Evolutionary conservation across 257 asterid species (phyloP).

Genomic region (Cordia subcordata): DNA sequence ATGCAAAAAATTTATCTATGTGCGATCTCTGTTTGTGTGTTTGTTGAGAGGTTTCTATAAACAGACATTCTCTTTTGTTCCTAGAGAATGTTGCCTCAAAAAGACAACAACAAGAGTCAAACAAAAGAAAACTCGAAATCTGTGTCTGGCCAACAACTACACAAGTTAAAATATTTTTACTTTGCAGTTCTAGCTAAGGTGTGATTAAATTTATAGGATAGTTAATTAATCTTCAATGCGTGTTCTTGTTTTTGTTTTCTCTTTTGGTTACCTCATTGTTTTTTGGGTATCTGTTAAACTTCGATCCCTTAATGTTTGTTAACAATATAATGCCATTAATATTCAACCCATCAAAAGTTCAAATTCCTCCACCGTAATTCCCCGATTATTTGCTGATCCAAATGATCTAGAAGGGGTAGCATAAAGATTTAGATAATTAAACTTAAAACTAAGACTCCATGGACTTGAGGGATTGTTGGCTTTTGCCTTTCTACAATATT

Average conservation of each 20-base stretch:
- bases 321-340: no score
- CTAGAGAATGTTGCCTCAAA: slow-evolving; percentile 33
- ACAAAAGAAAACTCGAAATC: neutral
- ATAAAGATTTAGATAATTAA: no score
- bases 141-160: neutral
- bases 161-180: no score
- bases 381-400: no score
- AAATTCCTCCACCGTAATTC: no score
- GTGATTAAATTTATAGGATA: neutral
- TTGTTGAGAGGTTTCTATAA: slow-evolving; percentile 21
- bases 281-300: neutral
- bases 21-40: slow-evolving; percentile 3
- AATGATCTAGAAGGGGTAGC: no score
- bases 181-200: neutral
- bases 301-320: no score
- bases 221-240: neutral
- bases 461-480: no score
- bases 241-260: slow-evolving; percentile 10
- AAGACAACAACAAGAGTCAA: slow-evolving; percentile 20
- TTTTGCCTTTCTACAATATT: no score
- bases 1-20: no score
- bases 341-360: no score
- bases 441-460: no score
- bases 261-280: neutral
- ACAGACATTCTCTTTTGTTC: slow-evolving; percentile 73